Evolutionary conservation across 345 rosid genomes (phyloP), one percentile per base, ranked within the genome.

Genomic region (Hibiscus trionum): DNA sequence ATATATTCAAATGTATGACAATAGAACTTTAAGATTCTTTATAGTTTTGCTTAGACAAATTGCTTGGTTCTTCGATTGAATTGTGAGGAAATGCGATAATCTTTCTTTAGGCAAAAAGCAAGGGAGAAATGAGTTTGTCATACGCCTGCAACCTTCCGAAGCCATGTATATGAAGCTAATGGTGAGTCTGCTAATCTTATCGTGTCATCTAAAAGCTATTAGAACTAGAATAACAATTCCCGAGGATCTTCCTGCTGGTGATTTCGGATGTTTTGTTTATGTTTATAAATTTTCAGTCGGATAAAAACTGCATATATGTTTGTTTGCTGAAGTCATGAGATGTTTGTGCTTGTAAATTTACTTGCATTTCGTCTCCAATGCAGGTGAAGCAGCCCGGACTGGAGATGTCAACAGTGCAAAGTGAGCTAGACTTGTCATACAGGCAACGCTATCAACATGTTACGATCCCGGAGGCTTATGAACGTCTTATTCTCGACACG

Each of bases 341-440:
- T 26, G 9, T 27, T 29, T 60, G 29, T 56, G 60, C 63, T 15
- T 53, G 64, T 49, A 21, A 10, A 26, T 61, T 47, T 69, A 74
- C 55, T 53, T 70, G 53, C 78, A 50, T 15, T 68, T 16, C 19
- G 9, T 65, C 68, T 76, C 73, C 11, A 31, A 16, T 52, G 81
- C 93, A 95, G 99, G 98, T 95, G 75, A 95, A 95, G 89, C 87
- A 90, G 79, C 99, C 99, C 16, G 99, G 99, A 56, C 77, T 95
- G 74, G 99, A 92, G 78, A 95, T 95, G 99, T 82, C 86, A 66
- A 88, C 97, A 0, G 94, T 80, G 72, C 99, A 95, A 81, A 92
- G 99, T 78, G 99, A 95, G 83, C 90, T 95, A 46, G 99, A 95
- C 84, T 82, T 95, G 79, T 95, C 99, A 24, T 95, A 95, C 59